A percentile compares a stretch with the other conserved stretches of the same genome.
These are phyloP conservation scores for Mortierella sp. DNA, from an alignment of 371 early-diverging fungal genomes.

Conservation along the genomic window DNA sequence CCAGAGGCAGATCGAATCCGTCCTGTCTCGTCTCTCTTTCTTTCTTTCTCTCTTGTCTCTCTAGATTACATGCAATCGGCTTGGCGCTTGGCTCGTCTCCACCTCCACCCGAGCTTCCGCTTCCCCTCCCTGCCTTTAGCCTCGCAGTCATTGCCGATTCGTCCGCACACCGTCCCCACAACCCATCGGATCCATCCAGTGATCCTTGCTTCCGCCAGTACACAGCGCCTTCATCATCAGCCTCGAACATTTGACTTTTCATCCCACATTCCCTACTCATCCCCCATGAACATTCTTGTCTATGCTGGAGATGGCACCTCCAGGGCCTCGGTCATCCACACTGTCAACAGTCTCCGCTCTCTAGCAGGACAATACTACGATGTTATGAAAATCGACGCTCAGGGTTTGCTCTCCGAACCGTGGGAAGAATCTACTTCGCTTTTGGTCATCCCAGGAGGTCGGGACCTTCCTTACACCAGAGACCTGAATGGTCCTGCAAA, in stretches of 20 bases:
- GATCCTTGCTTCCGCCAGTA: neutral
- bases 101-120: no score
- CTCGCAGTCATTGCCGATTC: no score
- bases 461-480: slow-evolving; percentile 84
- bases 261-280: slow-evolving; percentile 30
- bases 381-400: slow-evolving; percentile 82
- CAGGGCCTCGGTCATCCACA: slow-evolving; percentile 70
- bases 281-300: slow-evolving; percentile 84
- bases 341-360: slow-evolving; percentile 70
- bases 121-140: no score
- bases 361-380: slow-evolving; percentile 85
- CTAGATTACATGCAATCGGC: no score
- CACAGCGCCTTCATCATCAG: neutral
- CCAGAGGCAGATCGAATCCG: no score
- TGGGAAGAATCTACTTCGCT: slow-evolving; percentile 88
- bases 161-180: no score
- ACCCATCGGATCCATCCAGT: no score
- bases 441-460: slow-evolving; percentile 91
- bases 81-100: no score
- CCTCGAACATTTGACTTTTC: slow-evolving; percentile 25
- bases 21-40: neutral
- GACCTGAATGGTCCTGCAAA: slow-evolving; percentile 72
- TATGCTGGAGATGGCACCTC: slow-evolving; percentile 86
- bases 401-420: slow-evolving; percentile 75
- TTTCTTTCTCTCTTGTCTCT: neutral